Evolutionary conservation across 1,284 basidiomycete genomes (phyloP), one percentile per base, ranked within the genome.

Genomic region (Microbotryum saponariae): DNA sequence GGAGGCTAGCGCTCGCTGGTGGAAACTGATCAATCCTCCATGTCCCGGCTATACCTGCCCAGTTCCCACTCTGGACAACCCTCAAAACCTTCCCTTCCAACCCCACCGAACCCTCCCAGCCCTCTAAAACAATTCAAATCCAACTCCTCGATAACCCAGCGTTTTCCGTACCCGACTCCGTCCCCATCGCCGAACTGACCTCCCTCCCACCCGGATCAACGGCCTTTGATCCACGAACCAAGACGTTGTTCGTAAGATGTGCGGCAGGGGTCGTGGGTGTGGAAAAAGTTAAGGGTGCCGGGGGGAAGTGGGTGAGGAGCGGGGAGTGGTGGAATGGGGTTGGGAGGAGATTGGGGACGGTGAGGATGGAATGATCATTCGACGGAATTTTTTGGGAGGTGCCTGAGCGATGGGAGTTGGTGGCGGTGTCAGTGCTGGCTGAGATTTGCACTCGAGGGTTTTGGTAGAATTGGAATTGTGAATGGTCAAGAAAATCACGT

Each of bases 241-340:
- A 74, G 5, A 67, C 74, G 0, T 70, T 86, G 25, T 51, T 82
- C 31, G 74, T 85, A 21, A 78, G 81, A 5, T 85, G 83, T 69
- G 79, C 80, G 0, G 74, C 75, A 8, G 76, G 76, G 1, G 78
- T 79, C 0, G 75, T 88, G 14, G 74, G 77, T 42, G 81, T 88
- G 1, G 74, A 74, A 1, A 72, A 75, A 64, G 77, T 88, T 10
- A 84, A 85, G 73, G 79, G 81, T 66, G 82, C 84, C 64, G 83
- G 81, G 4, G 81, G 76, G 47, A 75, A 77, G 59, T 74, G 79
- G 62, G 70, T 82, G 60, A 67, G 69, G 25, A 79, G 80, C 6
- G 76, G 71, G 52, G 78, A 79, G 47, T 86, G 83, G 82, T 85
- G 83, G 83, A 83, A 83, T 69, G 85, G 79, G n/a, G 74, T 80